These are phyloP conservation scores for Tricholoma matsutake DNA, from an alignment of 768 basidiomycete species.

Conservation along the genomic window DNA sequence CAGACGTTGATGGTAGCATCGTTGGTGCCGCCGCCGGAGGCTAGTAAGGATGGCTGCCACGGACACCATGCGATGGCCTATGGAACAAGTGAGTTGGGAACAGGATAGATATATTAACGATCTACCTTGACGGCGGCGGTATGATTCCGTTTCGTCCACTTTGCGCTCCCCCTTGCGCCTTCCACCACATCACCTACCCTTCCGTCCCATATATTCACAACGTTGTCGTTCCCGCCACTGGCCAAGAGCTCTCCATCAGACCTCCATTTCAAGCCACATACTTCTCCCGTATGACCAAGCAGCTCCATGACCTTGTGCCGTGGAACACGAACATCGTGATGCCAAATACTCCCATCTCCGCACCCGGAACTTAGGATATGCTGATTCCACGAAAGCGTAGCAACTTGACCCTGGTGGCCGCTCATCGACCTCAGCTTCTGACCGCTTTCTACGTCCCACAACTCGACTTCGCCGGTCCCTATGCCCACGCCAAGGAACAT, in stretches of 20 bases:
- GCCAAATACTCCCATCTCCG: constrained; percentile 92
- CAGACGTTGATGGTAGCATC: constrained; percentile 90
- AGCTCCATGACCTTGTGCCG: constrained; percentile 90
- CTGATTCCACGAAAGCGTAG: constrained; percentile 82
- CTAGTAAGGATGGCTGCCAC: constrained; percentile 89
- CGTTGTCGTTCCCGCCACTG: constrained; percentile 96
- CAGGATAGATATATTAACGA: not conserved
- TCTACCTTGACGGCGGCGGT: constrained; percentile 78
- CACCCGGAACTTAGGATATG: constrained; percentile 88
- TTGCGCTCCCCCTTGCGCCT: constrained; percentile 58
- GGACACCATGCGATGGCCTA: constrained; percentile 97
- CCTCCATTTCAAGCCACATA: constrained; percentile 91
- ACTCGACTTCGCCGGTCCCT: constrained; percentile 81
- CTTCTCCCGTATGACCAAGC: constrained; percentile 86
- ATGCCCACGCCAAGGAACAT: constrained; percentile 80
- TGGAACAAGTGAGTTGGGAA: not conserved
- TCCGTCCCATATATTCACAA: constrained; percentile 97
- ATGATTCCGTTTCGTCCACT: constrained; percentile 91
- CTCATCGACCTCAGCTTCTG: constrained; percentile 87
- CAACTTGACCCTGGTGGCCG: constrained; percentile 82
- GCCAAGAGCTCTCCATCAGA: constrained; percentile 86
- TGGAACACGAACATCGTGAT: constrained; percentile 89
- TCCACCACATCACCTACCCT: constrained; percentile 57
- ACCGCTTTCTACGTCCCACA: constrained; percentile 87
- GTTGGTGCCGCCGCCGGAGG: constrained; percentile 91